These are phyloP conservation scores for Cystobasidium sp. DNA, from an alignment of 1,284 basidiomycete genomes.

Conservation along the genomic window DNA sequence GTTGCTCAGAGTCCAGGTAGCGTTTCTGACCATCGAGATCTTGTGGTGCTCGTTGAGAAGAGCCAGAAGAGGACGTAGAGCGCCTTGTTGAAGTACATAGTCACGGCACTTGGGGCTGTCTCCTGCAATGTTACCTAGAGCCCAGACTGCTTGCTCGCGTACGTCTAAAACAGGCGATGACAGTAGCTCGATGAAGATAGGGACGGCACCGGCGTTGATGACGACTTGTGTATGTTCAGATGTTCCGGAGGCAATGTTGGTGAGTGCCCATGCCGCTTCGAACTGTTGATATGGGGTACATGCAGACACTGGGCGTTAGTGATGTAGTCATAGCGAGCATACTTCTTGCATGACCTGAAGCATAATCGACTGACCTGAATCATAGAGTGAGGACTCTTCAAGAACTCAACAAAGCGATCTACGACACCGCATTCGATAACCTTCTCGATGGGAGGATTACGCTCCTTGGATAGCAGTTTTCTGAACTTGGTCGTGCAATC, in stretches of 20 bases:
- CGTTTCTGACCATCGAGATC: slow-evolving; percentile 94
- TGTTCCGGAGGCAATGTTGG: slow-evolving; percentile 99
- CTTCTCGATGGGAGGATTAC: slow-evolving; percentile 98
- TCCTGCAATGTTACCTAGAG: slow-evolving; percentile 93
- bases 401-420: slow-evolving; percentile 94
- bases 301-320: too few relatives aligned
- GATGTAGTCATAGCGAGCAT: neutral
- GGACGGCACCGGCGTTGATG: slow-evolving; percentile 90
- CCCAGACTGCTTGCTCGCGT: slow-evolving; percentile 96
- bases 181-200: slow-evolving; percentile 94
- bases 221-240: slow-evolving; percentile 98
- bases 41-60: slow-evolving; percentile 73
- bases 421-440: slow-evolving; percentile 98
- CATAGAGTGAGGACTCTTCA: slow-evolving; percentile 86
- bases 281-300: slow-evolving; percentile 65
- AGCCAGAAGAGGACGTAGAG: slow-evolving; percentile 62
- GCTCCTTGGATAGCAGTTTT: slow-evolving; percentile 98
- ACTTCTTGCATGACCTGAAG: neutral
- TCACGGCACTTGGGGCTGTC: slow-evolving; percentile 93
- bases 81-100: slow-evolving; percentile 67
- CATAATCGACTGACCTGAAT: slow-evolving; percentile 71
- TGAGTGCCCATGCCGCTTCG: slow-evolving; percentile 98
- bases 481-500: slow-evolving; percentile 95
- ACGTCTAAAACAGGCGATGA: slow-evolving; percentile 77
- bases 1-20: slow-evolving; percentile 97